Conservation (phyloP, 768 basidiomycete species). For the Boletales sp. region DNA sequence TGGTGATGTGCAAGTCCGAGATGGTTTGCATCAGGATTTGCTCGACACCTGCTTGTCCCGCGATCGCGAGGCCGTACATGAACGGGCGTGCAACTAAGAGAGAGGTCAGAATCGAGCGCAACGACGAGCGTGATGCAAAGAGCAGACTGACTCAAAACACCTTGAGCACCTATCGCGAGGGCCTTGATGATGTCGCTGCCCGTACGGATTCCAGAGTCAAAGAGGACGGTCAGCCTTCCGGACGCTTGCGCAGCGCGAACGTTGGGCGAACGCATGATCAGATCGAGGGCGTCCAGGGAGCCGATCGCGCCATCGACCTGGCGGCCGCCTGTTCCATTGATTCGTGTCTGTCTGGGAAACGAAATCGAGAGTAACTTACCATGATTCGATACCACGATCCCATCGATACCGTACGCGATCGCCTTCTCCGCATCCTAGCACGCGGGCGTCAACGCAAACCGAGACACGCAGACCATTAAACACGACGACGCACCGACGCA, state of each 20-base stretch:
- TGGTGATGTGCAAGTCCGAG: constrained; percentile 62
- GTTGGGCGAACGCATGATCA: constrained; percentile 60
- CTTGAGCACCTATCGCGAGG: constrained; percentile 82
- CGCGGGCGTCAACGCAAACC: neutral
- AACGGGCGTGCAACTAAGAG: constrained; percentile 65
- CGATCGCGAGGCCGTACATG: constrained; percentile 69
- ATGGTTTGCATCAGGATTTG: constrained; percentile 66
- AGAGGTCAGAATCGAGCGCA: neutral
- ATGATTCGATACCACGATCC: constrained; percentile 47
- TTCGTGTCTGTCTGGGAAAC: too few species aligned
- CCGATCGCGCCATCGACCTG: constrained; percentile 80
- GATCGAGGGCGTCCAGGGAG: constrained; percentile 68
- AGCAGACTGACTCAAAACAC: constrained; percentile 58
- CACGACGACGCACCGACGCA: constrained; percentile 41
- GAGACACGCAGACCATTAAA: too few species aligned
- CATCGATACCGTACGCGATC: constrained; percentile 39
- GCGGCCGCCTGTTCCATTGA: constrained; percentile 57
- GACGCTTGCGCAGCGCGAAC: constrained; percentile 54
- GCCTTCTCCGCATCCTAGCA: constrained; percentile 49
- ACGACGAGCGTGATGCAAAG: neutral
- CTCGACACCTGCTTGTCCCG: constrained; percentile 71
- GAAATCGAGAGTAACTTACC: too few species aligned
- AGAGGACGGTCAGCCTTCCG: constrained; percentile 68
- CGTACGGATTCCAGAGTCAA: constrained; percentile 70
- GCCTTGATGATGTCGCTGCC: constrained; percentile 85